Base-by-base conservation (phyloP, 2,329 filamentous ascomycete species). In the Alternaria hordeiaustralica region DNA sequence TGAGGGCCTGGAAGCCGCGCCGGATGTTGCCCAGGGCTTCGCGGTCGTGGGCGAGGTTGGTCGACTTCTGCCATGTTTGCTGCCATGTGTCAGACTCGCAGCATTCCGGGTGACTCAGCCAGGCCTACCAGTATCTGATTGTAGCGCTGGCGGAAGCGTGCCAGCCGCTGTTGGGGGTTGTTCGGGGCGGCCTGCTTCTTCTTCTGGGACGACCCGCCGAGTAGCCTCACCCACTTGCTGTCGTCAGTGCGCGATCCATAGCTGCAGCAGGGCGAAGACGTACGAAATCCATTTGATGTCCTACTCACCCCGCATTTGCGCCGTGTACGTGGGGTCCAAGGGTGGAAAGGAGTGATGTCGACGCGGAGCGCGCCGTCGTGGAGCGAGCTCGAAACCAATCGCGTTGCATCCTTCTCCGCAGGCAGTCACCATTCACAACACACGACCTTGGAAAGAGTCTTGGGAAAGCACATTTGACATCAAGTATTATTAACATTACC, bases 11-110 rank as follows among this genome's bases (percentile, higher is more conserved):
- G 65, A 90, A 83, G 65, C 82, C 84, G 63, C 80, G 80, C 60
- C 85, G 83, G 61, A 88, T 86, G 76, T 77, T 79, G 15, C 79
- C 80, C 49, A 85, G 77, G 23, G 86, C 83, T 47, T 84, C 82
- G 50, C 83, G 82, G 68, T 89, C 87, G 67, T 79, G 82, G 58
- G 83, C 78, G 15, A 86, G 80, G 53, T 84, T 80, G 55, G 84
- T 83, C 36, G 84, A 83, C 59, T 85, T 86, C 64, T 88, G 87
- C 85, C 87, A 90, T 82, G 87, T 84, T 81, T 88, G 86, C 84
- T 88, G 69, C 28, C 44, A 3, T 11, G 9, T 18, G 56, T 78
- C 50, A 78, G 71, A 36, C 25, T 23, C 12, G 10, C 13, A 4
- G 9, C 18, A 33, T 23, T 20, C 6, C 25, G 6, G n/a, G n/a